Base-by-base conservation (phyloP, 495 filamentous ascomycete genomes). In the Penicillium roqueforti region DNA sequence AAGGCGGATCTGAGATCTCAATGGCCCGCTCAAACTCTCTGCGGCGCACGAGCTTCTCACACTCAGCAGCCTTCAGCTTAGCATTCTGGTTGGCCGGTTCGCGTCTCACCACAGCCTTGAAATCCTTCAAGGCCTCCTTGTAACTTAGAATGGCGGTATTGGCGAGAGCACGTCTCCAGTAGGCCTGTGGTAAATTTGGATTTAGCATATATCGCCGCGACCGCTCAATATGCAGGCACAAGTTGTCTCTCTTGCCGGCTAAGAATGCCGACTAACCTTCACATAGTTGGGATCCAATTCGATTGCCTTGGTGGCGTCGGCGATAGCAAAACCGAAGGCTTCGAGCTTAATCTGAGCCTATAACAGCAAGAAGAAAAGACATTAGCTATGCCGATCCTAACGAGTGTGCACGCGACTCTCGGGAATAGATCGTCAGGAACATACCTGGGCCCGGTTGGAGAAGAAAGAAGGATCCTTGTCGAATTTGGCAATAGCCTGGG, bases 321-420 rank as follows among this genome's bases (percentile, higher is more conserved):
- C 78, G 56, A 97, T 87, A 9, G 93, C 91, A 70, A 89, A 91
- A 13, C 93, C 93, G 70, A 91, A 96, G 23, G 92, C 80, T 73
- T 99, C 93, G 47, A 92, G 84, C 78, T 97, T 97, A 69, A 97
- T 91, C 67, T 99, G 82, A 50, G 89, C 87, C 89, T 96, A 18
- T 37, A 28, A 26, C 48, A 44, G 41, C 25, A 28, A 67, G 11
- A 39, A 25, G 37, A 11, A 3, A 16, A 28, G 28, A 29, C 10
- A 22, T 46, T 37, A 53, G 47, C 54, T 18, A 37, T 25, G 10
- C 19, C 20, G 16, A 57, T 42, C 39, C 10, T 9, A 11, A 25
- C 45, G 37, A 53, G 20, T 19, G 25, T 20, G 10, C 50, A 46
- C 29, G 6, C 32, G 14, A 51, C 43, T 40, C 38, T 20, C 4